Percentiles rank a stretch among this genome's conserved stretches.
These are phyloP conservation scores for Inosperma sp. DNA, from an alignment of 768 basidiomycete species.

Conservation along the genomic window DNA sequence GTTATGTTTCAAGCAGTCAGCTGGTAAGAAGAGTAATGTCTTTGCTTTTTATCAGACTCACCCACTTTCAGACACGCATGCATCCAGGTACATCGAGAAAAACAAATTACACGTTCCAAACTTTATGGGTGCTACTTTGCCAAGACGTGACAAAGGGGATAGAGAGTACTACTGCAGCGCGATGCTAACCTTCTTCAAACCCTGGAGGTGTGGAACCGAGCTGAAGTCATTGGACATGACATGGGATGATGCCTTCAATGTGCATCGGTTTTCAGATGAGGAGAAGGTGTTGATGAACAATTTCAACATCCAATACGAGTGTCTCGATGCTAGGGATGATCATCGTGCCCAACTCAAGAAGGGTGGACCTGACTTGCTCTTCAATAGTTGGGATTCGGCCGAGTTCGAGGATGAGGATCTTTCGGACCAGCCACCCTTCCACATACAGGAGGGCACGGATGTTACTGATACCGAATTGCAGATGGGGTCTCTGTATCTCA, in stretches of 20 bases:
- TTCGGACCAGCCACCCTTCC: too few species aligned
- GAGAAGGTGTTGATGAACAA: conserved; percentile 23
- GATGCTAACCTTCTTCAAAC: conserved; percentile 30
- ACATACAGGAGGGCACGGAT: too few species aligned
- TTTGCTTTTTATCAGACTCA: too few species aligned
- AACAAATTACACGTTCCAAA: conserved; percentile 19
- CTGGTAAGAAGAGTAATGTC: too few species aligned
- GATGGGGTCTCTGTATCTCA: too few species aligned
- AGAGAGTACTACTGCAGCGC: conserved; percentile 28
- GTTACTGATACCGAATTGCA: too few species aligned
- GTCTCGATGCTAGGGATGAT: too few species aligned
- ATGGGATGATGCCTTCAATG: conserved; percentile 26
- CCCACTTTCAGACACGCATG: conserved; percentile 19
- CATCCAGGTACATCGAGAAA: neutral
- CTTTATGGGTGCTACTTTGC: conserved; percentile 29
- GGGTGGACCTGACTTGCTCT: too few species aligned
- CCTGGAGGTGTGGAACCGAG: conserved; percentile 26
- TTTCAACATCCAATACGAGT: conserved; percentile 29
- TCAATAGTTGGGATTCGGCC: too few species aligned
- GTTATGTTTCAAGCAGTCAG: too few species aligned
- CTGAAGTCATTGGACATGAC: conserved; percentile 18
- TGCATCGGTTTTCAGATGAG: conserved; percentile 12
- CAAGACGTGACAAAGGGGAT: conserved; percentile 28
- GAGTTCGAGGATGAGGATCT: too few species aligned
- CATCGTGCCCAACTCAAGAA: too few species aligned